Percentiles rank a stretch among this genome's conserved stretches.
Evolutionary conservation across 1,284 basidiomycete species (phyloP).

Genomic region (Porogramme epimiltina): DNA sequence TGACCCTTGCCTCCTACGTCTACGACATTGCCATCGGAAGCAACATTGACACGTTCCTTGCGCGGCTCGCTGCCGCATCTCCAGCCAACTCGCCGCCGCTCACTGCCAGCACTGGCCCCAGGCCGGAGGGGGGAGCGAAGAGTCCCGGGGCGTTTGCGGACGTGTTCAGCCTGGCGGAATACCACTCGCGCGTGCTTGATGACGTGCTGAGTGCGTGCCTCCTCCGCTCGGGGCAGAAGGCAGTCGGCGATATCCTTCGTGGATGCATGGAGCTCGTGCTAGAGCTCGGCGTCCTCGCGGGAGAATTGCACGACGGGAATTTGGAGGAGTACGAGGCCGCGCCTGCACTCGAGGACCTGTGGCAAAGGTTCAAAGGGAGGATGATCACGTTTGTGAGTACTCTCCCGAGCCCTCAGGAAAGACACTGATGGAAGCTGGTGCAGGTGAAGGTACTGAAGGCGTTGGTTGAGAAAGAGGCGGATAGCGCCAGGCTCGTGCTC

Average conservation of each 20-base stretch:
- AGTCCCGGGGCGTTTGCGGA: slow-evolving; percentile 51
- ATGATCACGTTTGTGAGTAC: slow-evolving; percentile 28
- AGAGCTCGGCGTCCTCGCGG: slow-evolving; percentile 69
- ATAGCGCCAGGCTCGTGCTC: slow-evolving; percentile 26
- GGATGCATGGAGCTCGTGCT: slow-evolving; percentile 68
- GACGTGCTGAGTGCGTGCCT: slow-evolving; percentile 79
- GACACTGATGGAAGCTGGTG: background rate
- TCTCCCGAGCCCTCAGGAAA: background rate
- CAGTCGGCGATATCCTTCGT: slow-evolving; percentile 67
- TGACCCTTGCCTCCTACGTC: slow-evolving; percentile 65
- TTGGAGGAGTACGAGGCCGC: slow-evolving; percentile 64
- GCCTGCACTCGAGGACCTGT: slow-evolving; percentile 54
- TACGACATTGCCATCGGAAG: slow-evolving; percentile 77
- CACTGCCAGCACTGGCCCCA: background rate
- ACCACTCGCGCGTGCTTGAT: slow-evolving; percentile 74
- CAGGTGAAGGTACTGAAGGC: slow-evolving; percentile 36
- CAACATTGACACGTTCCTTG: slow-evolving; percentile 72
- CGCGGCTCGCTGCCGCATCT: slow-evolving; percentile 21
- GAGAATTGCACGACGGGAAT: slow-evolving; percentile 56
- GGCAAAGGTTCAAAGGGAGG: slow-evolving; percentile 54
- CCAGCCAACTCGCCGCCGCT: slow-evolving; percentile 22
- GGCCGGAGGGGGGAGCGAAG: background rate
- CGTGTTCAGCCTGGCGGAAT: slow-evolving; percentile 71
- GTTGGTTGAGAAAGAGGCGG: slow-evolving; percentile 33
- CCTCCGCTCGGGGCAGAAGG: slow-evolving; percentile 71